Evolutionary conservation across 768 basidiomycete species (phyloP).

Genomic region (Paxillus ammoniavirescens): DNA sequence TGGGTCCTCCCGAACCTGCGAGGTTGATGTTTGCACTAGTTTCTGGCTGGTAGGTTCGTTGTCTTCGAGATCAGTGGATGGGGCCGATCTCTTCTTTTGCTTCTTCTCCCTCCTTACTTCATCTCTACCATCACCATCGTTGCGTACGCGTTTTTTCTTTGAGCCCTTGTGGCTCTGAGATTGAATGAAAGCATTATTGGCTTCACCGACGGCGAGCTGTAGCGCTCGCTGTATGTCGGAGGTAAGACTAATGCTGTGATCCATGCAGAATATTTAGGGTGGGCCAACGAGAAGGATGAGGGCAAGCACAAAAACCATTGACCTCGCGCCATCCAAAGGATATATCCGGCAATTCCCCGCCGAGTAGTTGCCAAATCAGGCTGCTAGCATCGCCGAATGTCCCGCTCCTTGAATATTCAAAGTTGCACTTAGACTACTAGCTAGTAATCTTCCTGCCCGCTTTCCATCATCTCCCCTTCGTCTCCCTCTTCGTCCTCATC

Average conservation of each 20-base stretch:
- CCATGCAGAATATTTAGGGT: conserved; percentile 38
- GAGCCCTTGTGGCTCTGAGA: conserved; percentile 21
- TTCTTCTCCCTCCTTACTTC: conserved; percentile 28
- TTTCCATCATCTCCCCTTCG: not conserved
- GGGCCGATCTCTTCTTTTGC: conserved; percentile 29
- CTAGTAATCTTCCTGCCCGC: not conserved
- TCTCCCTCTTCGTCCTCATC: conserved; percentile 48
- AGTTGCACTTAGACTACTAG: no score
- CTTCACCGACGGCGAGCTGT: conserved; percentile 48
- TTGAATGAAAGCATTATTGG: conserved; percentile 37
- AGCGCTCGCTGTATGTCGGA: conserved; percentile 50
- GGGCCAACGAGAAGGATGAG: conserved; percentile 39
- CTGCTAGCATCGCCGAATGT: not conserved
- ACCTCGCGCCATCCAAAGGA: not conserved
- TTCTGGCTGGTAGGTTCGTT: conserved; percentile 17
- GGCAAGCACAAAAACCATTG: conserved; percentile 33
- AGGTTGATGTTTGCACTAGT: not conserved
- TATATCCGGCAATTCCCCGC: not conserved
- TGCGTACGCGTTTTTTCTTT: conserved; percentile 37
- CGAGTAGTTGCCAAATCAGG: conserved; percentile 18
- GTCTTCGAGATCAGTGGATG: conserved; percentile 5
- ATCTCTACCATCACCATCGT: conserved; percentile 11
- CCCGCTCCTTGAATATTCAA: not conserved
- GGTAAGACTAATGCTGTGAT: conserved; percentile 26
- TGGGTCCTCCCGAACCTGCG: conserved; percentile 9